Conservation (phyloP, 2,329 filamentous ascomycete genomes). For the Colletotrichum magnum region DNA sequence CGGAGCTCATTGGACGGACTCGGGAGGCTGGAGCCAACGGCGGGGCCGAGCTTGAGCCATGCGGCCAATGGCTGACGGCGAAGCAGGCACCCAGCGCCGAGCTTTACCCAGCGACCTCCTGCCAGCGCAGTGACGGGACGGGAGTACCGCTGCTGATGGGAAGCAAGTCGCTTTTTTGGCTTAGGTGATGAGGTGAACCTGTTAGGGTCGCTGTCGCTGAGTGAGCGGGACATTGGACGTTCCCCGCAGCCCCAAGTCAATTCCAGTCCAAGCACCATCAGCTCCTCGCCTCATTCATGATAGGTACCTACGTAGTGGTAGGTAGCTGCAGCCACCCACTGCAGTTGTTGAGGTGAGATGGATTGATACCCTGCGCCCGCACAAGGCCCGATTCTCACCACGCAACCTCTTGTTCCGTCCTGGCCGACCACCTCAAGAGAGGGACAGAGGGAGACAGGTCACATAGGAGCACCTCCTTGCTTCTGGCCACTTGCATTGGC, state of each 20-base stretch:
- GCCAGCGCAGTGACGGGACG: not conserved
- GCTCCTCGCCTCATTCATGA: no score
- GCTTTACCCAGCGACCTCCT: conserved; percentile 26
- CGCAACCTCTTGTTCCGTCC: conserved; percentile 34
- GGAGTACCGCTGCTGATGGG: not conserved
- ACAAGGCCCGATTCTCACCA: conserved; percentile 29
- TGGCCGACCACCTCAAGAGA: conserved; percentile 7
- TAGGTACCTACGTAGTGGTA: no score
- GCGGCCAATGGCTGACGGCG: conserved; percentile 17
- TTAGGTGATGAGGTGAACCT: no score
- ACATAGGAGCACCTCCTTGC: no score
- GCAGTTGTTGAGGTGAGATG: no score
- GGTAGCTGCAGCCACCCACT: no score
- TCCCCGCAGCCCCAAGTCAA: no score
- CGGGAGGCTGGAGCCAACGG: conserved; percentile 5
- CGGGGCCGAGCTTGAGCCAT: conserved; percentile 21
- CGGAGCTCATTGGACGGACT: conserved; percentile 19
- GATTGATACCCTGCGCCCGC: not conserved
- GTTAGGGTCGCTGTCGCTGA: no score
- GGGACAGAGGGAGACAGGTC: not conserved
- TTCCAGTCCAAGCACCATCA: no score
- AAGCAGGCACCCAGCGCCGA: conserved; percentile 22
- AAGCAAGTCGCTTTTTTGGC: no score
- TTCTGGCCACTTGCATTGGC: not conserved
- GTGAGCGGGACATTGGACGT: no score